Percentiles rank a stretch among this genome's conserved stretches.
phyloP scores from a whole-genome alignment of 345 rosid species.

The Eucalyptus curtisii region DNA sequence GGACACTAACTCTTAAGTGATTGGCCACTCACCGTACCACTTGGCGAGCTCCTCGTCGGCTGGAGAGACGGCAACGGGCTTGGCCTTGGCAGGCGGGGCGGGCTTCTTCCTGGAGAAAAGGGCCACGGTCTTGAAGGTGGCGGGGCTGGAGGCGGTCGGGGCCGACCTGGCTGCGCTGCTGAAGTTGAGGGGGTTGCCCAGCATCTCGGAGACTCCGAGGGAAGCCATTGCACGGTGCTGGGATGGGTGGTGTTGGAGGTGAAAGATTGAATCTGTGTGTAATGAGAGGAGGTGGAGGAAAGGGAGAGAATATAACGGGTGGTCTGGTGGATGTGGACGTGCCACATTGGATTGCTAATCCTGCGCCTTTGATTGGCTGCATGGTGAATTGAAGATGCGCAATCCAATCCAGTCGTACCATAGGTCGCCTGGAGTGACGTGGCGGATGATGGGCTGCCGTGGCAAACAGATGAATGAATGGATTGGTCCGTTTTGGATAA shows the following conservation, averaged over 20 bases:
- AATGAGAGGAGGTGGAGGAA: neutral
- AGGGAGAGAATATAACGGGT: conserved; percentile 27
- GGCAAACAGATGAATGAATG: conserved; percentile 3
- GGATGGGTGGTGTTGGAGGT: neutral
- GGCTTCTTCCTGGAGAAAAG: conserved; percentile 79
- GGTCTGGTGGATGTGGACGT: conserved; percentile 46
- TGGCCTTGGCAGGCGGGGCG: conserved; percentile 46
- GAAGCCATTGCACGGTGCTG: conserved; percentile 22
- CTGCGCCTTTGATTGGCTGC: conserved; percentile 23
- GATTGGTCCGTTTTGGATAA: conserved; percentile 33
- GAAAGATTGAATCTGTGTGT: neutral
- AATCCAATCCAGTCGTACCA: conserved; percentile 47
- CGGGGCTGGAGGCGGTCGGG: conserved; percentile 39
- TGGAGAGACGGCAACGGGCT: conserved; percentile 37
- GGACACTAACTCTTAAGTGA: neutral
- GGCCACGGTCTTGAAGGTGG: conserved; percentile 67
- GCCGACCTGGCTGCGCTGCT: conserved; percentile 36
- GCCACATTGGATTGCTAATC: conserved; percentile 27
- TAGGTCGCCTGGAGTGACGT: conserved; percentile 27
- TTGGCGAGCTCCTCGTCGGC: conserved; percentile 77
- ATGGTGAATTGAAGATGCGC: conserved; percentile 4
- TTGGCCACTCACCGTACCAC: conserved; percentile 78
- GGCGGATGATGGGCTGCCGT: conserved; percentile 41
- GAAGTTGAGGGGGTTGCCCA: conserved; percentile 66
- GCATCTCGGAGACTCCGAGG: conserved; percentile 74